These are phyloP conservation scores for Botrytis pseudocinerea DNA, from an alignment of 2,329 filamentous ascomycete genomes.

Conservation along the genomic window DNA sequence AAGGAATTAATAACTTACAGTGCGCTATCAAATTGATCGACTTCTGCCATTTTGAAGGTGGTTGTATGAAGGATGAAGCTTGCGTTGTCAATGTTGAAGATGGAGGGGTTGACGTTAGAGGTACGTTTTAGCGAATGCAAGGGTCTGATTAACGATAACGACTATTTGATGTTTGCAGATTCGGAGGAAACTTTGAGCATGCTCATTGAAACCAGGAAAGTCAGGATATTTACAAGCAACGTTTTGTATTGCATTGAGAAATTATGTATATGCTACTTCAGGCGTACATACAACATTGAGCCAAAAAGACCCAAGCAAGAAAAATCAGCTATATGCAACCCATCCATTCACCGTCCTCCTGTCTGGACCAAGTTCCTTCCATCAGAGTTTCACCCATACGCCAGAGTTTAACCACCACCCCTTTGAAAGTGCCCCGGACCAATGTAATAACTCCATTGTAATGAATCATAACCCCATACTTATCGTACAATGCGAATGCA, in stretches of 20 bases:
- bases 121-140: constrained; percentile 22
- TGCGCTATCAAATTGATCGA: constrained; percentile 42
- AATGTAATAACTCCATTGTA: constrained; percentile 21
- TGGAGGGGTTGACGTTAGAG: constrained; percentile 23
- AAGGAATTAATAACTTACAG: constrained; percentile 35
- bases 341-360: not conserved
- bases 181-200: not conserved
- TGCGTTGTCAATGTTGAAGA: constrained; percentile 20
- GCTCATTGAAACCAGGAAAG: too few species aligned
- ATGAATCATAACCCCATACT: constrained; percentile 14
- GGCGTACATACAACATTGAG: constrained; percentile 16
- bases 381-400: constrained; percentile 20
- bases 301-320: constrained; percentile 1
- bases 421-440: constrained; percentile 21
- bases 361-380: constrained; percentile 4
- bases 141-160: constrained; percentile 16
- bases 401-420: constrained; percentile 16
- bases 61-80: constrained; percentile 25
- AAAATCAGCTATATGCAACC: constrained; percentile 23
- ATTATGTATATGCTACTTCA: constrained; percentile 17
- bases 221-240: not conserved
- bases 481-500: constrained; percentile 26
- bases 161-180: not conserved
- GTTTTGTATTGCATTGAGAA: not conserved
- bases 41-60: constrained; percentile 39